phyloP scores from a whole-genome alignment of 164 flowering plant genomes.

The Paratinospora sagittata region DNA sequence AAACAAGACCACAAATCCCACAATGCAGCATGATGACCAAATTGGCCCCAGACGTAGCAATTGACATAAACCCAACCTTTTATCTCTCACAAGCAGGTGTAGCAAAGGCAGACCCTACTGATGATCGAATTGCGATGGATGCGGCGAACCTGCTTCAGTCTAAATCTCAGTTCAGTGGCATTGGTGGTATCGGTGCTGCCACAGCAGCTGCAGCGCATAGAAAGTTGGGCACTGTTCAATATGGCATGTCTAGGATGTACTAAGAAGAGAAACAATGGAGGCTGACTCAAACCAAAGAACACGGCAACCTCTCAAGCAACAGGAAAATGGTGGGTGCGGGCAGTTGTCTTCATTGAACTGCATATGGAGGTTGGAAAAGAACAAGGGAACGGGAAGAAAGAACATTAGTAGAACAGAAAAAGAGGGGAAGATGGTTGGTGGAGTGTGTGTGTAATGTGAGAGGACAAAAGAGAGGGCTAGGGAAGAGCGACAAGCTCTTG shows the following conservation, averaged over 20 bases:
- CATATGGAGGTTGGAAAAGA: background rate
- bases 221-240: slow-evolving; percentile 60
- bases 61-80: slow-evolving; percentile 53
- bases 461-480: background rate
- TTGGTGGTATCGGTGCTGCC: slow-evolving; percentile 32
- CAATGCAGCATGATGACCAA: slow-evolving; percentile 42
- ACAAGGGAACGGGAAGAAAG: background rate
- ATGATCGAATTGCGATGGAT: slow-evolving; percentile 40
- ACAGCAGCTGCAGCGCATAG: slow-evolving; percentile 47
- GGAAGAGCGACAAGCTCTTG: background rate
- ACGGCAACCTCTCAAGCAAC: background rate
- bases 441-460: no score
- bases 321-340: background rate
- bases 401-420: background rate
- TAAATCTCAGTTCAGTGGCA: slow-evolving; percentile 47
- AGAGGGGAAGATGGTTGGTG: background rate
- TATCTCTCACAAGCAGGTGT: slow-evolving; percentile 39
- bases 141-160: slow-evolving; percentile 53
- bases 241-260: slow-evolving; percentile 66
- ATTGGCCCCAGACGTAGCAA: slow-evolving; percentile 55
- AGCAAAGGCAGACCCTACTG: slow-evolving; percentile 29
- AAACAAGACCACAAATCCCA: slow-evolving; percentile 32
- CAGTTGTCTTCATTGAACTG: no score
- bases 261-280: slow-evolving; percentile 15
- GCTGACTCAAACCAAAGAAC: background rate